Base-by-base conservation (phyloP, 495 filamentous ascomycete species). In the Choiromyces venosus region DNA sequence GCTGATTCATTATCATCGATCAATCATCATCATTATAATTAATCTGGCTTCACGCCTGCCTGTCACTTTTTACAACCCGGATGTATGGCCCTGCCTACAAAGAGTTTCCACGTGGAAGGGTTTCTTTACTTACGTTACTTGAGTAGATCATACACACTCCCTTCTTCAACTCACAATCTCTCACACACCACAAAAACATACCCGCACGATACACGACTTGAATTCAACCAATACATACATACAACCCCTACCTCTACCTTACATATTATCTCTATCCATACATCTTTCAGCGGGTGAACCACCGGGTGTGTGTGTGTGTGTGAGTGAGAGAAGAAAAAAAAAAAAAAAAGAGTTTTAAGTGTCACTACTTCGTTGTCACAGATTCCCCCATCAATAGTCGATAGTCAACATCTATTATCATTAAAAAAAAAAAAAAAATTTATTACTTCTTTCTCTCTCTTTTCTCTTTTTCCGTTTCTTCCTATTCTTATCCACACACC, bases 391-490 rank as follows among this genome's bases (percentile, higher is more conserved):
- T 61, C 16, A 61, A 61, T 61, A 61, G 52, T 61, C 52, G 52
- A 61, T 61, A 61, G 25, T 61, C 25, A 61, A 33, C 52, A 61
- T 61, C 25, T 33, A 61, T 61, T 61, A 61, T 33, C 52, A 33
- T 61, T 61, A 4, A 39, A 39, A 29, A 56, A 56, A 14, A 29
- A 7, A 16, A 29, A 56, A 14, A 29, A 7, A 16, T 14, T 61
- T 61, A 61, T 33, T 14, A 61, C 52, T 61, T 56, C n/a, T 56
- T 33, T 61, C 52, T 29, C 52, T 61, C 25, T 16, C 44, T 40
- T 56, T 65, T 72, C 66, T 76, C 74, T 73, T 37, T 56, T 56
- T 74, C 74, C 71, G 65, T 71, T 77, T 77, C 75, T 73, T 77
- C 69, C 36, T 67, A 4, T 64, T n/a, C n/a, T n/a, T 76, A 73